phyloP scores from a whole-genome alignment of 1,139 yeast genomes.

The Pneumocystis carinii region DNA sequence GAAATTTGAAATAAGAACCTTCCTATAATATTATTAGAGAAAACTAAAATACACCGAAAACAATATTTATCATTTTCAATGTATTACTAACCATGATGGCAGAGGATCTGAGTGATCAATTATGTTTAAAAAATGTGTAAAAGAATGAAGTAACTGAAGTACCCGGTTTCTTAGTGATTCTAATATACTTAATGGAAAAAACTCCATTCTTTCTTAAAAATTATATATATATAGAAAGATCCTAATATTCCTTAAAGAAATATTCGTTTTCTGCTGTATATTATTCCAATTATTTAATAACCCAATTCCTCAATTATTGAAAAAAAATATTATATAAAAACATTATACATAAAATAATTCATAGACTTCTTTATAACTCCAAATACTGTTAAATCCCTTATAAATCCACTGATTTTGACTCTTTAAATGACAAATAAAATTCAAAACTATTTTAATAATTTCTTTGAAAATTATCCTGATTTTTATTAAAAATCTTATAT shows the following conservation, averaged over 20 bases:
- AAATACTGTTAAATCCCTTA: too few relatives aligned
- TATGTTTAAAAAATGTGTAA: not conserved
- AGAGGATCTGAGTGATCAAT: not conserved
- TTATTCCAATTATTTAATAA: too few relatives aligned
- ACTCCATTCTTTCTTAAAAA: not conserved
- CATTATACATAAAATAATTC: too few relatives aligned
- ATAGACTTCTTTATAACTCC: too few relatives aligned
- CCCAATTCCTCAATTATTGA: too few relatives aligned
- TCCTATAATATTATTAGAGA: not conserved
- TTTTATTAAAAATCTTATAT: too few relatives aligned
- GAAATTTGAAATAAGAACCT: not conserved
- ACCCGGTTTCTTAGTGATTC: not conserved
- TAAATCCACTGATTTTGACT: too few relatives aligned
- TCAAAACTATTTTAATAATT: too few relatives aligned
- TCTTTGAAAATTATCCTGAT: too few relatives aligned
- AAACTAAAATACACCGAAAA: not conserved
- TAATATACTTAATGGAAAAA: not conserved
- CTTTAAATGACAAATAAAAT: too few relatives aligned
- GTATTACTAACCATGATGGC: not conserved
- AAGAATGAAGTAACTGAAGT: not conserved
- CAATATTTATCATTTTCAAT: not conserved
- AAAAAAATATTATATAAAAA: too few relatives aligned
- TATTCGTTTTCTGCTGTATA: too few relatives aligned
- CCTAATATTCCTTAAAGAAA: not conserved
- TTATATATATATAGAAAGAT: not conserved